These are phyloP conservation scores for Ailanthus altissimus DNA, from an alignment of 345 rosid species.

Conservation along the genomic window DNA sequence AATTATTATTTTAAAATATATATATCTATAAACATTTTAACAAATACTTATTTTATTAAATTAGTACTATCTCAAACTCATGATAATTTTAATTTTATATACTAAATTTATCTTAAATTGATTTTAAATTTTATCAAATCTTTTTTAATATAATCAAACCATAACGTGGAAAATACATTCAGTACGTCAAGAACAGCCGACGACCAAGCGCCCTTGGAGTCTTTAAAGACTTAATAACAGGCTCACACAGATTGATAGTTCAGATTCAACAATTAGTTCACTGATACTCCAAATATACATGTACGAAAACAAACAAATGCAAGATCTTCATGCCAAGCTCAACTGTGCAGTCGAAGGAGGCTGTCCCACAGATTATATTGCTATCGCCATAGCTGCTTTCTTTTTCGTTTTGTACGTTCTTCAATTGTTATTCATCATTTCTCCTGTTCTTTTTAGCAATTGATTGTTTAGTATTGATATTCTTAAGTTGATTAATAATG, in stretches of 20 bases:
- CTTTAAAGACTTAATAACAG: too few species aligned
- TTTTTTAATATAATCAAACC: too few species aligned
- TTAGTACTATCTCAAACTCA: too few species aligned
- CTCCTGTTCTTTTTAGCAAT: background rate
- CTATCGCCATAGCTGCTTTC: constrained; percentile 54
- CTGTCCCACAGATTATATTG: constrained; percentile 84
- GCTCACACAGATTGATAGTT: background rate
- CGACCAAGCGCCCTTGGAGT: too few species aligned
- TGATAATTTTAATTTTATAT: too few species aligned
- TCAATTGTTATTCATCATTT: background rate
- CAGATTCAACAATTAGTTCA: background rate
- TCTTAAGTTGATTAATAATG: background rate
- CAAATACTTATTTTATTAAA: too few species aligned
- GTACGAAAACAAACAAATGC: background rate
- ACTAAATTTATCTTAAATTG: too few species aligned
- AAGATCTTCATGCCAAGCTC: constrained; percentile 37
- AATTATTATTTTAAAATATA: too few species aligned
- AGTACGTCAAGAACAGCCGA: too few species aligned
- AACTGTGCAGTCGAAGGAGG: constrained; percentile 64
- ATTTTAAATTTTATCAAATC: too few species aligned
- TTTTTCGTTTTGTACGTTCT: constrained; percentile 58
- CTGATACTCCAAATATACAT: constrained; percentile 12
- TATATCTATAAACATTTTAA: too few species aligned
- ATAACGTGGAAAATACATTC: too few species aligned
- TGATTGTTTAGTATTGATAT: background rate